Base-by-base conservation (phyloP, 495 filamentous ascomycete genomes). In the Aspergillus nanangensis region DNA sequence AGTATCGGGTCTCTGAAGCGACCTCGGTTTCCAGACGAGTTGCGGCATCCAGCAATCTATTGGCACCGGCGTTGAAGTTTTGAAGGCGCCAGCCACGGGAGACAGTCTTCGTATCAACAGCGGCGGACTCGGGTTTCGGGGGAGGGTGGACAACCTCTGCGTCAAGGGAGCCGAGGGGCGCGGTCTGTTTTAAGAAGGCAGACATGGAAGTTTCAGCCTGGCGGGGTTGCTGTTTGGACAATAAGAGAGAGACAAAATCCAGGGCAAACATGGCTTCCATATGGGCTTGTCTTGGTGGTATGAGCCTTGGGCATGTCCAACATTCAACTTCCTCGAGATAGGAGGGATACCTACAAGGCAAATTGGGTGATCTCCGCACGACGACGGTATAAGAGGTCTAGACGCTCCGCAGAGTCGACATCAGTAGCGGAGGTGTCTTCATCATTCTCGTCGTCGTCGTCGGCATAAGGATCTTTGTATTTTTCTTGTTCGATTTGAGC, bases 221-320 rank as follows among this genome's bases (percentile, higher is more conserved):
- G 31, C 77, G 76, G 3, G 87, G 84, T 2, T 74, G 70, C 51
- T 93, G 76, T 58, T 88, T 88, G 8, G 90, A 88, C 1, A 95
- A 70, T 1, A 95, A 67, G 8, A 96, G 78, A 10, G 93, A 96
- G 31, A 96, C 63, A 51, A 89, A 87, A 57, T 97, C 90, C 39
- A 95, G 78, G 3, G 81, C 79, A 20, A 82, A 69, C 58, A 81
- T 60, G 32, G 85, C 77, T 53, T 85, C 77, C 58, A 83, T 78
- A 29, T 82, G 74, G 4, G 88, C 88, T 53, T 75, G 65, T 18
- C 80, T 83, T 45, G n/a, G 48, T 14, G 34, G 62, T 11, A 63
- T 53, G 31, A 58, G 35, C 33, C 22, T 20, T 11, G 22, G 14
- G 22, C n/a, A 18, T 31, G 48, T 31, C 36, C 2, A 8, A 18